Base-by-base conservation (phyloP, 225 moss, liverwort and hornwort species). In the Anthoceros angustus region DNA sequence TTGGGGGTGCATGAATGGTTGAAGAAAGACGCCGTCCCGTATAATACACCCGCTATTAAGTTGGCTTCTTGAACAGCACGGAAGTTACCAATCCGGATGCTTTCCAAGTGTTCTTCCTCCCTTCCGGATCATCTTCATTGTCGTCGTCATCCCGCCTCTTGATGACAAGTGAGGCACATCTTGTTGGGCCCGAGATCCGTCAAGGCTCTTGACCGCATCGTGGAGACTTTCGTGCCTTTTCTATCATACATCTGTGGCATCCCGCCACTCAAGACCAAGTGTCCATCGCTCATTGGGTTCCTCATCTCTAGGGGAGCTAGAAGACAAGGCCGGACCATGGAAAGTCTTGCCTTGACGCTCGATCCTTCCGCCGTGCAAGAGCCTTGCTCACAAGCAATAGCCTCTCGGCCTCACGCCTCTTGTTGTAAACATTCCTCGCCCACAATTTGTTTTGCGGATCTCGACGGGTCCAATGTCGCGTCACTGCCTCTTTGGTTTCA, bases 391-490 rank as follows among this genome's bases (percentile, higher is more conserved):
- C 72, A 11, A 67, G 40, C 40, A 72, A 26, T 0, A 72, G 39
- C 67, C 72, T 7, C 72, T 66, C 15, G 67, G 66, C 8, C 9
- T 8, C 3, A 67, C 42, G 18, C 10, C 32, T 45, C 24, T 46
- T 2, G 67, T 49, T 15, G 65, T 38, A 41, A 63, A 67, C 41
- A 72, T 20, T 10, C 72, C 62, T 43, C 72, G n/a, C 43, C 67
- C 43, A 21, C 25, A 26, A 9, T 15, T 16, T 7, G 61, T 14
- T 9, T 21, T 66, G 10, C 25, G 26, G 25, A 71, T 40, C 32
- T 65, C 71, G 40, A 65, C 63, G 12, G 72, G 67, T n/a, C 75
- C 75, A 10, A 70, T 45, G 15, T 43, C 41, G 66, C 3, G 48
- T 20, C 14, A 12, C 5, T 18, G 55, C 12, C 23, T 20, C 55